These are phyloP conservation scores for Annulohypoxylon truncatum DNA, from an alignment of 2,329 filamentous ascomycete genomes.

Conservation along the genomic window DNA sequence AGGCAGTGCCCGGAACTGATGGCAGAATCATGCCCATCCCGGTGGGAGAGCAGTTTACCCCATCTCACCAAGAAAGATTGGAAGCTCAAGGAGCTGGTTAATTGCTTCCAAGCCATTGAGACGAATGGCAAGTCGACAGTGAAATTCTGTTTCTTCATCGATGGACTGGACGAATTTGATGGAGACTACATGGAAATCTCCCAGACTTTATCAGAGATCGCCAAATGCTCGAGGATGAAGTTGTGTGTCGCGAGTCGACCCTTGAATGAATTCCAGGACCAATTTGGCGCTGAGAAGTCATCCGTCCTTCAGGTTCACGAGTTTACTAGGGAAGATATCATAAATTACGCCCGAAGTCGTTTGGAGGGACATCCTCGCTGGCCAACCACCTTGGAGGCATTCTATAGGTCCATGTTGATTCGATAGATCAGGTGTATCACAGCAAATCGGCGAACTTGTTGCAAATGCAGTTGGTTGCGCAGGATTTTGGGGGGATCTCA, in stretches of 20 bases:
- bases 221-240: slow-evolving; percentile 34
- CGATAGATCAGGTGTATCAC: slow-evolving; percentile 28
- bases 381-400: slow-evolving; percentile 33
- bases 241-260: slow-evolving; percentile 48
- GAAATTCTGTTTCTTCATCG: slow-evolving; percentile 51
- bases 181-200: slow-evolving; percentile 40
- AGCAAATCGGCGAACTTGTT: slow-evolving; percentile 14
- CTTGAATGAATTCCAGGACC: slow-evolving; percentile 47
- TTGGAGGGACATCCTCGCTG: slow-evolving; percentile 37
- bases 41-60: neutral
- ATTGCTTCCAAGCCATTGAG: slow-evolving; percentile 17
- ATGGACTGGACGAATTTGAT: slow-evolving; percentile 42
- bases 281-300: slow-evolving; percentile 36
- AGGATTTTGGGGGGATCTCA: no score
- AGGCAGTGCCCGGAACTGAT: slow-evolving; percentile 29
- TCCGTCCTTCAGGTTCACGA: slow-evolving; percentile 43
- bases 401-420: slow-evolving; percentile 41
- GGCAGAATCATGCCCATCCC: slow-evolving; percentile 14
- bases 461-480: neutral
- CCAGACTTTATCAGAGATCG: slow-evolving; percentile 16
- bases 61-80: neutral
- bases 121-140: slow-evolving; percentile 12
- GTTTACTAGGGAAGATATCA: slow-evolving; percentile 44
- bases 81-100: slow-evolving; percentile 6
- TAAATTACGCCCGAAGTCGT: slow-evolving; percentile 32